A percentile compares a stretch with the other conserved stretches of the same genome.
Evolutionary conservation across 441 rosid genomes (phyloP).

Genomic region (Populus hybrid): DNA sequence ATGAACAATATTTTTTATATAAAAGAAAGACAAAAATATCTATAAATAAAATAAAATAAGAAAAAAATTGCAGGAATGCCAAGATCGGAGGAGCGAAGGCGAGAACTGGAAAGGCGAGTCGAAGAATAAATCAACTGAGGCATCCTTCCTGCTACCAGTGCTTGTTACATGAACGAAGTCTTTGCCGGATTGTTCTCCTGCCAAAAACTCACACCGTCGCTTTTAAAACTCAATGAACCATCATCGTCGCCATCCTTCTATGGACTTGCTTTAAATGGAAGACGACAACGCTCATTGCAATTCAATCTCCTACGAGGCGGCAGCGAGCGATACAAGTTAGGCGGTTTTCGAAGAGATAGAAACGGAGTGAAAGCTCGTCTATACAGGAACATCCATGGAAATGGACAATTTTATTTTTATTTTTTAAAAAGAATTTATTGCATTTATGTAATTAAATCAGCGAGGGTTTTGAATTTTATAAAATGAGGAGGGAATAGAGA

Average conservation of each 20-base stretch:
- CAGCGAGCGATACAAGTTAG: conserved; percentile 23
- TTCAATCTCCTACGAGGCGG: background rate
- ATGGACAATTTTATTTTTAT: too few relatives aligned
- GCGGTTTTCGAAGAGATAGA: conserved; percentile 31
- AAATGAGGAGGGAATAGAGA: too few relatives aligned
- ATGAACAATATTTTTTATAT: background rate
- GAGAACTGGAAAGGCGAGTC: conserved; percentile 55
- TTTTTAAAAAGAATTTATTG: too few relatives aligned
- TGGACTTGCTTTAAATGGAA: conserved; percentile 26
- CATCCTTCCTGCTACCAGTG: conserved; percentile 78
- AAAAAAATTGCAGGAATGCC: conserved; percentile 35
- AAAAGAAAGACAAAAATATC: background rate
- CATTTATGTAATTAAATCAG: too few relatives aligned
- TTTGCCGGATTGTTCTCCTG: conserved; percentile 18
- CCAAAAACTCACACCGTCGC: conserved; percentile 9
- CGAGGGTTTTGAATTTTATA: too few relatives aligned
- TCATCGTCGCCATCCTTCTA: conserved; percentile 18
- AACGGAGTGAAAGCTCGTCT: conserved; percentile 20
- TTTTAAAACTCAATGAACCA: conserved; percentile 8
- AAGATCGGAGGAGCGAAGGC: conserved; percentile 56
- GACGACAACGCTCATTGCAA: background rate
- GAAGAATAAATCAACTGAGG: conserved; percentile 67
- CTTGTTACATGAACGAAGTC: conserved; percentile 56
- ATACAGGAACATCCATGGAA: conserved; percentile 33
- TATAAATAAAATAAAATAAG: background rate